Evolutionary conservation across 2,329 filamentous ascomycete genomes (phyloP).

Genomic region (Juglanconis oblonga): DNA sequence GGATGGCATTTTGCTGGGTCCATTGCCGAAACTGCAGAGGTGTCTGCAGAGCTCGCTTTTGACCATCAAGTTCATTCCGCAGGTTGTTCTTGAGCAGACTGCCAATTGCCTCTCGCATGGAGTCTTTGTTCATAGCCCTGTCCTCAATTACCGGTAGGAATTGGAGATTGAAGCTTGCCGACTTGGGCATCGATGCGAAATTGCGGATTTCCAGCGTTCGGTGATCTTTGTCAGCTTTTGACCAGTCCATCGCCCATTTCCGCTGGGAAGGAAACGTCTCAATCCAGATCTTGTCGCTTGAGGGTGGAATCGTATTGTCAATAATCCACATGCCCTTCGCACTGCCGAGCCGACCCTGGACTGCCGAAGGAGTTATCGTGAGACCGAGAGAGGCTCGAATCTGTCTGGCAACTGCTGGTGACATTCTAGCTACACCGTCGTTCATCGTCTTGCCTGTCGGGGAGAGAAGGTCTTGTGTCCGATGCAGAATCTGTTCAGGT

Average conservation of each 20-base stretch:
- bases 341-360: constrained; percentile 68
- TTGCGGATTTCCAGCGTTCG: constrained; percentile 65
- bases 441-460: constrained; percentile 53
- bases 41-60: constrained; percentile 49
- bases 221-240: constrained; percentile 40
- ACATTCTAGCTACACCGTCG: constrained; percentile 66
- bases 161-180: constrained; percentile 62
- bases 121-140: constrained; percentile 42
- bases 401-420: constrained; percentile 51
- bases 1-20: constrained; percentile 40
- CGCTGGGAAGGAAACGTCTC: constrained; percentile 63
- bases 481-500: constrained; percentile 42
- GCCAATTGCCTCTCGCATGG: constrained; percentile 48
- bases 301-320: constrained; percentile 42
- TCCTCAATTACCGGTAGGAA: constrained; percentile 67
- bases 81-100: constrained; percentile 49
- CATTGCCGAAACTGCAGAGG: constrained; percentile 52
- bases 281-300: constrained; percentile 57
- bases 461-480: constrained; percentile 36
- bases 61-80: constrained; percentile 46
- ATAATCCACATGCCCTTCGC: constrained; percentile 76
- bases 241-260: constrained; percentile 60
- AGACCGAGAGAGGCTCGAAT: constrained; percentile 52
- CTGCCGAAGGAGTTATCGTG: constrained; percentile 55
- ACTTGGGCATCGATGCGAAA: constrained; percentile 36